phyloP scores from a whole-genome alignment of 257 asterid species.

The Solanum medicagineum region DNA sequence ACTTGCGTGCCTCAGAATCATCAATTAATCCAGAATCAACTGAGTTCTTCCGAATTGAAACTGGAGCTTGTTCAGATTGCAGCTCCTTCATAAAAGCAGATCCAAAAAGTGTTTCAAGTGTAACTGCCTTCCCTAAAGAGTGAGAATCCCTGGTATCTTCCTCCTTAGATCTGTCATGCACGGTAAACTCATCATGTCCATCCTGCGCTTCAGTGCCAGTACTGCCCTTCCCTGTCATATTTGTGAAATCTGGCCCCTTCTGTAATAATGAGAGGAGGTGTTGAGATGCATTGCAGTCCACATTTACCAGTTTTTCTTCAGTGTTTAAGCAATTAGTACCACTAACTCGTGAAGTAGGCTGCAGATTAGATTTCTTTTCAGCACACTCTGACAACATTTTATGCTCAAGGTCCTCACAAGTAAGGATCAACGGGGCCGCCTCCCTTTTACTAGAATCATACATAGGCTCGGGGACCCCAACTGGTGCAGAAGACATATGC shows the following conservation, averaged over 20 bases:
- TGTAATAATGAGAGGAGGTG: constrained; percentile 74
- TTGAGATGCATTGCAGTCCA: constrained; percentile 49
- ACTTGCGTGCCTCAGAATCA: constrained; percentile 20
- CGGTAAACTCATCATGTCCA: constrained; percentile 2
- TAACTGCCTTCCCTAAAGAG: constrained; percentile 24
- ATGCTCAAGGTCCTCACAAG: constrained; percentile 92
- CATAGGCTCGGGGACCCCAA: constrained; percentile 1
- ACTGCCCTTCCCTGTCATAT: constrained; percentile 1
- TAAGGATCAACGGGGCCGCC: constrained; percentile 35
- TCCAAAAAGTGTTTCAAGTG: constrained; percentile 84
- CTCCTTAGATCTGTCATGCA: not conserved
- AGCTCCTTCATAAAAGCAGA: constrained; percentile 84
- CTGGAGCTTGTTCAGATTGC: constrained; percentile 72
- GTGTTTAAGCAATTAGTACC: constrained; percentile 9
- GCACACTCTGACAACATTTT: constrained; percentile 59
- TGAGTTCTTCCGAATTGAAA: constrained; percentile 54
- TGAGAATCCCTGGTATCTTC: constrained; percentile 15
- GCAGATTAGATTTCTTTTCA: constrained; percentile 24
- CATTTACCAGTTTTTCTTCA: constrained; percentile 20
- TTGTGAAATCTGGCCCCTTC: constrained; percentile 28
- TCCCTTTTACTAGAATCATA: constrained; percentile 24
- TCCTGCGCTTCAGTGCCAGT: constrained; percentile 13
- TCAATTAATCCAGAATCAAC: constrained; percentile 28
- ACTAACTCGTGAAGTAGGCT: constrained; percentile 16
- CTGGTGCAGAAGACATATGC: not conserved